Evolutionary conservation across 1,139 yeast species (phyloP).

Genomic region (Pichia kudriavzevii): DNA sequence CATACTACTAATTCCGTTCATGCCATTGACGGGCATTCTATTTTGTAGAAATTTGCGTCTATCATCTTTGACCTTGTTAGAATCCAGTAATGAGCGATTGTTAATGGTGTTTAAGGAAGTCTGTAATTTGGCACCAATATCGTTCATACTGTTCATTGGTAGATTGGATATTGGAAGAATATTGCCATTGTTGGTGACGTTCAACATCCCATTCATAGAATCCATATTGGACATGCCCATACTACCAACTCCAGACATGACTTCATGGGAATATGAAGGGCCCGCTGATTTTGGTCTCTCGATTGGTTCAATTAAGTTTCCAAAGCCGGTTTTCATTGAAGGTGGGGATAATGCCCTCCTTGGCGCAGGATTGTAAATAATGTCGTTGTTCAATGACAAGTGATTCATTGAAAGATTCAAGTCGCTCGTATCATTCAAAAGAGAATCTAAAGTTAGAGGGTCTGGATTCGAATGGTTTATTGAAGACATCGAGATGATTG

Average conservation of each 20-base stretch:
- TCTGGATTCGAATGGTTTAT: constrained; percentile 18
- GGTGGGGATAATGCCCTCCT: constrained; percentile 14
- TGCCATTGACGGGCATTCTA: constrained; percentile 1
- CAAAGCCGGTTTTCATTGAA: constrained; percentile 9
- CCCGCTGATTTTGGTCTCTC: constrained; percentile 14
- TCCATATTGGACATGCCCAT: constrained; percentile 19
- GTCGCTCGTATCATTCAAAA: constrained; percentile 24
- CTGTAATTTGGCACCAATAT: constrained; percentile 45
- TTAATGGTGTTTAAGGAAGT: constrained; percentile 55
- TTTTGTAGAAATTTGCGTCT: constrained; percentile 9
- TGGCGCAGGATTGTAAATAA: constrained; percentile 9
- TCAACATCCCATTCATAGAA: background rate
- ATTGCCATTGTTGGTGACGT: constrained; percentile 7
- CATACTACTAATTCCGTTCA: background rate
- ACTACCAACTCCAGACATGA: constrained; percentile 11
- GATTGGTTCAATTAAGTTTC: constrained; percentile 7
- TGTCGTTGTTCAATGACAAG: background rate
- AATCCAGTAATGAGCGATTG: constrained; percentile 53
- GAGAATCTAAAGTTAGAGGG: constrained; percentile 31
- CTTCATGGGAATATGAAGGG: constrained; percentile 3
- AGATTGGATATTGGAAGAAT: background rate
- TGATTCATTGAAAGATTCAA: background rate
- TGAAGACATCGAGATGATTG: constrained; percentile 22
- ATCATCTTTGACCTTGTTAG: constrained; percentile 19
- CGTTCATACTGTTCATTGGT: constrained; percentile 18